A percentile compares a stretch with the other conserved stretches of the same genome.
Evolutionary conservation across 2,329 filamentous ascomycete genomes (phyloP).

Genomic region (Ophiognomonia clavigignenti-juglandacearum): DNA sequence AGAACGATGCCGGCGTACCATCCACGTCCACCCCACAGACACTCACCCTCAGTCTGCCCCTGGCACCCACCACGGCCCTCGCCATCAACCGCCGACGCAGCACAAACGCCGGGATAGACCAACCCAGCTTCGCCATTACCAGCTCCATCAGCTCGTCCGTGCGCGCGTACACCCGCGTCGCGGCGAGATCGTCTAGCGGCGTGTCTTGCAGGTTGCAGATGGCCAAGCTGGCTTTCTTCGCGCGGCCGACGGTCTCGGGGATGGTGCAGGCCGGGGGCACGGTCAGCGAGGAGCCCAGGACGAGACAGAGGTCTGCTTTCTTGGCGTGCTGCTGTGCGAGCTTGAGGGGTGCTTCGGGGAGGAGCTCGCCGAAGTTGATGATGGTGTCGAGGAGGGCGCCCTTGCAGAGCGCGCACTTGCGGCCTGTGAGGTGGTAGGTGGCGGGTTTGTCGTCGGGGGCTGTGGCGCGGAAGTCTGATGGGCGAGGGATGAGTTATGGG

Average conservation of each 20-base stretch:
- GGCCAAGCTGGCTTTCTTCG: slow-evolving; percentile 27
- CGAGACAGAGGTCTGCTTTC: slow-evolving; percentile 40
- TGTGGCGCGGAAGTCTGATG: slow-evolving; percentile 38
- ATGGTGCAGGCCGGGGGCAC: slow-evolving; percentile 37
- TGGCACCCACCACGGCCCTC: slow-evolving; percentile 18
- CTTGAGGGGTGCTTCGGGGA: slow-evolving; percentile 27
- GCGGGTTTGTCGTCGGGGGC: slow-evolving; percentile 36
- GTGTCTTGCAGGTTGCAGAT: slow-evolving; percentile 45
- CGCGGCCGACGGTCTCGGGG: slow-evolving; percentile 29
- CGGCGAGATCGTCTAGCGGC: slow-evolving; percentile 30
- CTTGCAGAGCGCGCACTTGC: slow-evolving; percentile 35
- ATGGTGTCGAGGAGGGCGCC: slow-evolving; percentile 37
- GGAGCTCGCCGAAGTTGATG: slow-evolving; percentile 38
- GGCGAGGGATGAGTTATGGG: not conserved
- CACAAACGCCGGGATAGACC: slow-evolving; percentile 33
- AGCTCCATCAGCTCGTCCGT: slow-evolving; percentile 34
- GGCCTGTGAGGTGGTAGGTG: slow-evolving; percentile 41
- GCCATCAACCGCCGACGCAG: slow-evolving; percentile 30
- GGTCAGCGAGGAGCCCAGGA: slow-evolving; percentile 40
- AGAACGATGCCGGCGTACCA: slow-evolving; percentile 34
- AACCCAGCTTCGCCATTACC: slow-evolving; percentile 33
- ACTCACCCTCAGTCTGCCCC: slow-evolving; percentile 23
- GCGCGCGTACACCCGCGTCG: slow-evolving; percentile 30
- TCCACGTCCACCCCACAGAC: slow-evolving; percentile 35
- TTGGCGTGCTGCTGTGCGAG: slow-evolving; percentile 31